Evolutionary conservation across 495 filamentous ascomycete species (phyloP).

Genomic region (Neurospora terricola): DNA sequence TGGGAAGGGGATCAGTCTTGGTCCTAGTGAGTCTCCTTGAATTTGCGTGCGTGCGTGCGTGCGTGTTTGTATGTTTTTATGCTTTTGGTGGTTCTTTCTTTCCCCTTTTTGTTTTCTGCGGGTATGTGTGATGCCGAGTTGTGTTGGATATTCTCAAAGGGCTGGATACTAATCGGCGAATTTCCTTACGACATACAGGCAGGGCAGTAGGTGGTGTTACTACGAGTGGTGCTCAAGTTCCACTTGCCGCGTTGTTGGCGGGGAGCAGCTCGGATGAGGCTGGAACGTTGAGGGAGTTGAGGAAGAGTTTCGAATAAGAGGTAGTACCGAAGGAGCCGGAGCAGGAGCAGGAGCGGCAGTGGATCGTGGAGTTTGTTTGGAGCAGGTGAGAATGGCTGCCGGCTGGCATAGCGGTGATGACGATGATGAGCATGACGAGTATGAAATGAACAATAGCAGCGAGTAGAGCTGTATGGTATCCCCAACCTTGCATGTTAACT

Average conservation of each 20-base stretch:
- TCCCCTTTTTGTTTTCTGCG: background rate
- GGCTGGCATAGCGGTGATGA: background rate
- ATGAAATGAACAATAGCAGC: background rate
- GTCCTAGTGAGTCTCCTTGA: constrained; percentile 13
- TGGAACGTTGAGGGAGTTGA: background rate
- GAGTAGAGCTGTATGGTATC: background rate
- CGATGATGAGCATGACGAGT: background rate
- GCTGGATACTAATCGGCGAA: background rate
- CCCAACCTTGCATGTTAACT: background rate
- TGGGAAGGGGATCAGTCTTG: constrained; percentile 26
- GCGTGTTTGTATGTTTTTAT: background rate
- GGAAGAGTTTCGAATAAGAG: background rate
- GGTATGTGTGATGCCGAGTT: background rate
- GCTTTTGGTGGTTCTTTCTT: background rate
- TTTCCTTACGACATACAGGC: constrained; percentile 1
- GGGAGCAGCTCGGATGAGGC: constrained; percentile 8
- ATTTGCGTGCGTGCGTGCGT: background rate
- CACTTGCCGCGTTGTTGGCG: background rate
- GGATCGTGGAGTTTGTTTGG: background rate
- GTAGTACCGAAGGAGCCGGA: background rate
- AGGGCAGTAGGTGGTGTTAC: constrained; percentile 14
- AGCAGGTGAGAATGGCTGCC: background rate
- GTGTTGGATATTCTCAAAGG: background rate
- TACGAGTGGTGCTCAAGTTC: constrained; percentile 3
- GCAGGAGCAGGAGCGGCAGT: background rate